phyloP scores from a whole-genome alignment of 805 yeast genomes.

The Pichia sporocuriosa region DNA sequence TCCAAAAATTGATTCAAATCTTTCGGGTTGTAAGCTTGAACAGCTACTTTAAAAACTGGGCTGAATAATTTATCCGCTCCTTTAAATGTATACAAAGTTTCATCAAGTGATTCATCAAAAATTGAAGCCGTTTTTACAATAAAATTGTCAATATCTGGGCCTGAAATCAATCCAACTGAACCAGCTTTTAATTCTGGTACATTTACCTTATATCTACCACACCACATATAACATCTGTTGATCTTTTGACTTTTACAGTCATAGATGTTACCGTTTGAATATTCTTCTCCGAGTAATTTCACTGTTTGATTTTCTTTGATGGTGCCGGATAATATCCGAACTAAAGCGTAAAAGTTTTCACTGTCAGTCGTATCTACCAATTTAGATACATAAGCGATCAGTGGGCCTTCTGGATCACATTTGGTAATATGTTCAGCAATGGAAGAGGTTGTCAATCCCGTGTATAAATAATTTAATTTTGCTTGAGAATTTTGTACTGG shows the following conservation, averaged over 20 bases:
- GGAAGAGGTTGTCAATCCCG: constrained; percentile 22
- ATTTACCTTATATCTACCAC: constrained; percentile 63
- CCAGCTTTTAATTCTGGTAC: constrained; percentile 45
- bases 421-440: constrained; percentile 18
- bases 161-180: constrained; percentile 58
- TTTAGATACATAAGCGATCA: constrained; percentile 52
- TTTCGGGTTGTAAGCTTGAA: constrained; percentile 74
- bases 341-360: constrained; percentile 45
- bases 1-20: constrained; percentile 68
- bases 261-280: constrained; percentile 42
- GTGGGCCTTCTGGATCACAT: constrained; percentile 36
- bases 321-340: constrained; percentile 57
- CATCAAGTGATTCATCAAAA: constrained; percentile 24
- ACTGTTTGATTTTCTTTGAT: constrained; percentile 42
- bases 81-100: constrained; percentile 30
- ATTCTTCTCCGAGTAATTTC: constrained; percentile 51
- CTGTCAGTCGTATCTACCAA: constrained; percentile 52
- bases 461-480: constrained; percentile 22
- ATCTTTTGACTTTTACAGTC: constrained; percentile 40
- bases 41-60: constrained; percentile 72
- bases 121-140: constrained; percentile 60
- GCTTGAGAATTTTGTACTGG: constrained; percentile 31
- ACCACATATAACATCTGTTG: constrained; percentile 44
- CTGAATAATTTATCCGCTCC: constrained; percentile 39
- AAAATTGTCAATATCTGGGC: constrained; percentile 43